phyloP scores from a whole-genome alignment of 2,329 filamentous ascomycete species.

The Botrytis aclada region DNA sequence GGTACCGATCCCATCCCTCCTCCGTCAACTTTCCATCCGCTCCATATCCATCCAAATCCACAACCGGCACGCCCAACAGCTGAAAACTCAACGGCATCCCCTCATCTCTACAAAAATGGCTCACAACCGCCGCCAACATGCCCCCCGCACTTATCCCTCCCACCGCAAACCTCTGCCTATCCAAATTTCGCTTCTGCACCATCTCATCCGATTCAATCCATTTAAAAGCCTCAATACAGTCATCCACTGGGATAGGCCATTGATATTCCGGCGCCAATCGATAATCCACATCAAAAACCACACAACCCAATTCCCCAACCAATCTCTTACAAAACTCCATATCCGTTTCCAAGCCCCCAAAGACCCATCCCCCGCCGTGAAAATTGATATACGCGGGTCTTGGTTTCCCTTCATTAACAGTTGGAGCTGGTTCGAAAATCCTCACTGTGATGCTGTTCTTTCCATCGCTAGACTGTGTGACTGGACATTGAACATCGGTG shows the following conservation, averaged over 20 bases:
- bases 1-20: constrained; percentile 20
- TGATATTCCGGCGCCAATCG: constrained; percentile 45
- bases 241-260: constrained; percentile 45
- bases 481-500: constrained; percentile 40
- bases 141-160: constrained; percentile 28
- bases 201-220: constrained; percentile 37
- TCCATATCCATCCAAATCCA: constrained; percentile 24
- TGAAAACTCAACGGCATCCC: constrained; percentile 27
- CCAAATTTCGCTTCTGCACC: constrained; percentile 28
- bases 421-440: constrained; percentile 41
- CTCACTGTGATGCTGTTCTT: constrained; percentile 40
- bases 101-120: constrained; percentile 25
- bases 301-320: constrained; percentile 40
- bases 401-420: constrained; percentile 29
- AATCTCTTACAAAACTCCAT: constrained; percentile 44
- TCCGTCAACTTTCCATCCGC: constrained; percentile 12
- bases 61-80: constrained; percentile 24
- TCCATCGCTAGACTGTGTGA: constrained; percentile 41
- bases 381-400: constrained; percentile 42
- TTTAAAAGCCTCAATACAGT: constrained; percentile 45
- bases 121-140: constrained; percentile 25
- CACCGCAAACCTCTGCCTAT: constrained; percentile 24
- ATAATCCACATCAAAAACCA: constrained; percentile 46
- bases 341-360: constrained; percentile 41
- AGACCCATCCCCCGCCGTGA: constrained; percentile 41